Percentiles rank a stretch among this genome's conserved stretches.
Conservation (phyloP, 2,329 filamentous ascomycete genomes). For the Leptographium wingfieldii region DNA sequence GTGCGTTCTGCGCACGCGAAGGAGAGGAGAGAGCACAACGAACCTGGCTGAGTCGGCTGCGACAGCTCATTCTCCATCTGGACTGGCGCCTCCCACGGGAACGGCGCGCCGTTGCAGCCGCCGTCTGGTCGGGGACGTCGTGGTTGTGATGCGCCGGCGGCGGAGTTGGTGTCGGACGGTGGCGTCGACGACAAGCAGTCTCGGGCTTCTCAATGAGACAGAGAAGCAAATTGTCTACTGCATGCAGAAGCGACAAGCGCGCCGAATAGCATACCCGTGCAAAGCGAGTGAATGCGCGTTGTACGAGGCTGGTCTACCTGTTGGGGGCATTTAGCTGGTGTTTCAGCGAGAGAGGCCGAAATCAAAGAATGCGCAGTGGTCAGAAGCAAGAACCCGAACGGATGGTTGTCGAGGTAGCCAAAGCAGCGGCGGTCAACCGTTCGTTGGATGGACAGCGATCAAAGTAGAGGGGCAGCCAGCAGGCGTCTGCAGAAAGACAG, state of each 20-base stretch:
- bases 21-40: not conserved
- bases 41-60: slow-evolving; percentile 13
- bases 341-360: not conserved
- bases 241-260: not conserved
- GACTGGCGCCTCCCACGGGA: not conserved
- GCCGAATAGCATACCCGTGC: not conserved
- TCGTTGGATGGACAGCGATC: not conserved
- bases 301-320: not conserved
- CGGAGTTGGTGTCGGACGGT: not conserved
- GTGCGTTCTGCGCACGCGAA: not conserved
- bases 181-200: not conserved
- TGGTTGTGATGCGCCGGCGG: not conserved
- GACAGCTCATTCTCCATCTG: slow-evolving; percentile 12
- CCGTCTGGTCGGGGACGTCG: not conserved
- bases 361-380: not conserved
- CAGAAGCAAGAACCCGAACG: not conserved
- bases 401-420: not conserved
- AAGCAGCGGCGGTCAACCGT: not conserved
- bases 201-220: not conserved
- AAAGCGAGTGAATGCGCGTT: not conserved
- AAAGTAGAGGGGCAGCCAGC: not conserved
- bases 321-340: not conserved
- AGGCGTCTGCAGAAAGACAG: not conserved
- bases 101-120: not conserved
- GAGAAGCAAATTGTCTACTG: not conserved